Conservation (phyloP, 1,139 yeast species). For the Diutina catenulata region DNA sequence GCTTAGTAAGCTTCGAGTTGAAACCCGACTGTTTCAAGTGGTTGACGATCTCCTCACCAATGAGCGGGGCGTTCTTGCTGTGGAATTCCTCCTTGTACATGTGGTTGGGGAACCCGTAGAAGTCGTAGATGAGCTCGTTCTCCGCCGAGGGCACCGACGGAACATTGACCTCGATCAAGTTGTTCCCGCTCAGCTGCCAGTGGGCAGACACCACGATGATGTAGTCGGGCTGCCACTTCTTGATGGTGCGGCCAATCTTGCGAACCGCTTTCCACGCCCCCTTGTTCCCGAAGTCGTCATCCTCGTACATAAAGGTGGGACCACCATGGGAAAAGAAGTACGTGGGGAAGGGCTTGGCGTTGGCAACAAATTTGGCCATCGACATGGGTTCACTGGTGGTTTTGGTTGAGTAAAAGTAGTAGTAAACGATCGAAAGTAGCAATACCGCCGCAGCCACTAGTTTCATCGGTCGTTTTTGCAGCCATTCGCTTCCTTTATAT, state of each 20-base stretch:
- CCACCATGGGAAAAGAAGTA: slow-evolving; percentile 72
- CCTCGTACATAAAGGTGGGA: slow-evolving; percentile 53
- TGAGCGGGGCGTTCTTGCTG: slow-evolving; percentile 24
- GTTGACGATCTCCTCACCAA: slow-evolving; percentile 34
- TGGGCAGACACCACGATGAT: slow-evolving; percentile 63
- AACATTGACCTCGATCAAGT: slow-evolving; percentile 37
- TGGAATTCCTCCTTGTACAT: slow-evolving; percentile 56
- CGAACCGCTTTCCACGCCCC: slow-evolving; percentile 51
- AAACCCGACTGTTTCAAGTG: slow-evolving; percentile 33
- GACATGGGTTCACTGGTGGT: background rate
- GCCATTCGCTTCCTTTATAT: background rate
- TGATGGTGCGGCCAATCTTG: slow-evolving; percentile 39
- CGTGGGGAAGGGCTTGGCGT: slow-evolving; percentile 32
- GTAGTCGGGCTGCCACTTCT: slow-evolving; percentile 47
- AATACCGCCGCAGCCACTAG: background rate
- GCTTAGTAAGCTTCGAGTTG: slow-evolving; percentile 25
- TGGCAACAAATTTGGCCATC: slow-evolving; percentile 2
- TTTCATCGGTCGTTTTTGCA: background rate
- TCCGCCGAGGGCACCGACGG: slow-evolving; percentile 15
- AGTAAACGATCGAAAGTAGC: background rate
- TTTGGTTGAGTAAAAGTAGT: background rate
- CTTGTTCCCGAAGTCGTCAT: slow-evolving; percentile 30
- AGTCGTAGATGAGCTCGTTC: slow-evolving; percentile 51
- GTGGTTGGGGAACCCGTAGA: slow-evolving; percentile 54
- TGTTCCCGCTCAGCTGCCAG: slow-evolving; percentile 44